Evolutionary conservation across 129 eudicot genomes (phyloP).

Genomic region (Pseudognaphalium luteoalbum): DNA sequence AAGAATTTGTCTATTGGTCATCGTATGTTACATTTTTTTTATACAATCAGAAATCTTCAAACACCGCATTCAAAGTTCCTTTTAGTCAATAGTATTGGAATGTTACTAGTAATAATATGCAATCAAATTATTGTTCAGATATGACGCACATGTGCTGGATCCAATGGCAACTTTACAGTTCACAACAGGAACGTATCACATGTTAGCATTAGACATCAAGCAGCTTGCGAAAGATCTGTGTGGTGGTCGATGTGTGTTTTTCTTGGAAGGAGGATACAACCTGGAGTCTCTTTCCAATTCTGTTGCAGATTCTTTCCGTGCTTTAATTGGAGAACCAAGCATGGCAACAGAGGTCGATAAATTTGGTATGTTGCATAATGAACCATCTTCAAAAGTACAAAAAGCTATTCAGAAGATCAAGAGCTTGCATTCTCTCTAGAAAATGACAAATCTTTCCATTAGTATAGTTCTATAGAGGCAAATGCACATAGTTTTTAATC

Average conservation of each 20-base stretch:
- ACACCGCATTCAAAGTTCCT: too few relatives aligned
- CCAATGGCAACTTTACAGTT: slow-evolving; percentile 85
- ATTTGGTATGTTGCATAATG: slow-evolving; percentile 66
- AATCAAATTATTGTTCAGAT: slow-evolving; percentile 43
- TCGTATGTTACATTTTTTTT: too few relatives aligned
- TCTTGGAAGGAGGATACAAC: slow-evolving; percentile 97
- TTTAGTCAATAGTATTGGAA: background rate
- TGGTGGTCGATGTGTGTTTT: slow-evolving; percentile 88
- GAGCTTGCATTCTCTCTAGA: slow-evolving; percentile 70
- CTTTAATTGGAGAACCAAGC: slow-evolving; percentile 83
- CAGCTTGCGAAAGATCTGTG: slow-evolving; percentile 84
- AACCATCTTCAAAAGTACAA: slow-evolving; percentile 65
- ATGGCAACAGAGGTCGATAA: slow-evolving; percentile 55
- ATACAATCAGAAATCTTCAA: too few relatives aligned
- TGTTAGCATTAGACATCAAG: slow-evolving; percentile 75
- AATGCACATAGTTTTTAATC: background rate
- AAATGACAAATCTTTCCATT: background rate
- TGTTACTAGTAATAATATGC: background rate
- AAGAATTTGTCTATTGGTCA: too few relatives aligned
- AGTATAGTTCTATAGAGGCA: background rate
- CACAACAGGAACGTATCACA: slow-evolving; percentile 90
- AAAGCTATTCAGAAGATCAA: slow-evolving; percentile 70
- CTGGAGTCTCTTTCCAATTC: slow-evolving; percentile 73
- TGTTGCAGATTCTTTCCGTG: slow-evolving; percentile 86
- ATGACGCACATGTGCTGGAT: slow-evolving; percentile 86